A percentile compares a stretch with the other conserved stretches of the same genome.
Conservation (phyloP, 768 basidiomycete species). For the Boletus speciosus region DNA sequence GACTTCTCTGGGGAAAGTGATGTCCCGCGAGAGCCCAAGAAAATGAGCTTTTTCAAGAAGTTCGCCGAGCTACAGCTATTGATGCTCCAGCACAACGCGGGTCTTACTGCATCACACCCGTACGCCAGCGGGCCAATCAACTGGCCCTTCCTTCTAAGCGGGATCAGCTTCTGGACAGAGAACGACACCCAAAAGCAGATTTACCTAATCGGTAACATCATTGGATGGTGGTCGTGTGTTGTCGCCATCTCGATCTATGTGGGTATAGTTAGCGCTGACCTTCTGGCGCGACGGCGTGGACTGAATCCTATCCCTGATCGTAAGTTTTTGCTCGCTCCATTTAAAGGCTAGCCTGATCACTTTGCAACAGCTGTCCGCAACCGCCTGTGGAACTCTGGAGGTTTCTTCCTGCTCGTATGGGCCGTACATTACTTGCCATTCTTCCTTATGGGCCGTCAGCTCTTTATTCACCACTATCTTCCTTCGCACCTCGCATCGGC, state of each 20-base stretch:
- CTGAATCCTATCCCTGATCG: constrained; percentile 84
- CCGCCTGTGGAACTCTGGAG: constrained; percentile 91
- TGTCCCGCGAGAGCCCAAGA: constrained; percentile 65
- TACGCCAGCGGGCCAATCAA: constrained; percentile 95
- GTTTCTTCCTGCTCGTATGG: constrained; percentile 96
- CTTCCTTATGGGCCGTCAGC: constrained; percentile 95
- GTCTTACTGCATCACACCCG: constrained; percentile 94
- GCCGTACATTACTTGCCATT: constrained; percentile 94
- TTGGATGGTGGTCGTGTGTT: constrained; percentile 94
- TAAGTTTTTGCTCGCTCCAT: constrained; percentile 40
- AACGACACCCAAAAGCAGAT: constrained; percentile 84
- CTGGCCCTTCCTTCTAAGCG: constrained; percentile 95
- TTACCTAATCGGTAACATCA: constrained; percentile 91
- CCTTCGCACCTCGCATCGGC: constrained; percentile 94
- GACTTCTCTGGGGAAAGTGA: constrained; percentile 46
- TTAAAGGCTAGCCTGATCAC: background rate
- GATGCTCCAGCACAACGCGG: constrained; percentile 99
- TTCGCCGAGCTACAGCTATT: constrained; percentile 89
- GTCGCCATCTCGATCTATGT: constrained; percentile 83
- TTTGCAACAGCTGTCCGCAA: constrained; percentile 73
- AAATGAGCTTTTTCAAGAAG: constrained; percentile 90
- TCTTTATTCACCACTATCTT: constrained; percentile 97
- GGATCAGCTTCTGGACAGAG: constrained; percentile 99
- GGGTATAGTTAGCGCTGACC: constrained; percentile 87
- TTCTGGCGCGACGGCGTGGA: constrained; percentile 81